Evolutionary conservation across 2,329 filamentous ascomycete genomes (phyloP).

Genomic region (Didymella pinodella): DNA sequence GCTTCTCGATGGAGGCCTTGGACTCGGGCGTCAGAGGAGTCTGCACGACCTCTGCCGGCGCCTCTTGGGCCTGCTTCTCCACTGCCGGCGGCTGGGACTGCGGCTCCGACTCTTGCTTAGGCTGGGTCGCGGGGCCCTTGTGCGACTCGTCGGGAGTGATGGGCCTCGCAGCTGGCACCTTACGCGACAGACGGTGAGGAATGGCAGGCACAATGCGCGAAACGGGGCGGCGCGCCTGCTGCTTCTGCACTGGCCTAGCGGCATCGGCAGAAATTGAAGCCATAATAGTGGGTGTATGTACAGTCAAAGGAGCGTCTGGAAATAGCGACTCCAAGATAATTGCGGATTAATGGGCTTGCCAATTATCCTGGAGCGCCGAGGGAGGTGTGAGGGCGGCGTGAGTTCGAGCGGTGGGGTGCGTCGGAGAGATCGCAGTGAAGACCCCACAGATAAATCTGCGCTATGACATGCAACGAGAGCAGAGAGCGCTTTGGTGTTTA

Average conservation of each 20-base stretch:
- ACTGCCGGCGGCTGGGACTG: slow-evolving; percentile 23
- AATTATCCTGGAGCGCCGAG: slow-evolving; percentile 55
- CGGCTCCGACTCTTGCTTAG: slow-evolving; percentile 16
- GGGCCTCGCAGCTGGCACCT: slow-evolving; percentile 35
- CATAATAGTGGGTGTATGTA: slow-evolving; percentile 31
- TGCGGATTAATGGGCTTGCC: slow-evolving; percentile 40
- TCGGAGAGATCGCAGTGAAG: slow-evolving; percentile 24
- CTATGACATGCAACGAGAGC: slow-evolving; percentile 14
- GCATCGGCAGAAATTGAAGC: slow-evolving; percentile 38
- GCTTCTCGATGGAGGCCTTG: slow-evolving; percentile 28
- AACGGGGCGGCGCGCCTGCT: slow-evolving; percentile 36
- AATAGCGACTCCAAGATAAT: slow-evolving; percentile 54
- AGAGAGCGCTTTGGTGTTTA: slow-evolving; percentile 15
- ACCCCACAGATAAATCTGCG: slow-evolving; percentile 16
- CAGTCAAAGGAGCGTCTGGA: slow-evolving; percentile 19
- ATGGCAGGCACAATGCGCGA: slow-evolving; percentile 51
- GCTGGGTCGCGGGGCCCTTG: slow-evolving; percentile 28
- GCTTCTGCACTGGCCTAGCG: slow-evolving; percentile 35
- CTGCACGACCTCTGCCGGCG: slow-evolving; percentile 22
- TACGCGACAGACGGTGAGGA: slow-evolving; percentile 46
- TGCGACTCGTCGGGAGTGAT: slow-evolving; percentile 40
- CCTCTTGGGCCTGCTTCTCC: slow-evolving; percentile 26
- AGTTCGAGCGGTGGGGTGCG: slow-evolving; percentile 25
- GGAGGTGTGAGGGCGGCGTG: slow-evolving; percentile 20
- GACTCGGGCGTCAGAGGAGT: slow-evolving; percentile 44